Evolutionary conservation across 176 grass and related monocot genomes (phyloP), one percentile per base, ranked within the genome.

Genomic region (Ensete glaucum): DNA sequence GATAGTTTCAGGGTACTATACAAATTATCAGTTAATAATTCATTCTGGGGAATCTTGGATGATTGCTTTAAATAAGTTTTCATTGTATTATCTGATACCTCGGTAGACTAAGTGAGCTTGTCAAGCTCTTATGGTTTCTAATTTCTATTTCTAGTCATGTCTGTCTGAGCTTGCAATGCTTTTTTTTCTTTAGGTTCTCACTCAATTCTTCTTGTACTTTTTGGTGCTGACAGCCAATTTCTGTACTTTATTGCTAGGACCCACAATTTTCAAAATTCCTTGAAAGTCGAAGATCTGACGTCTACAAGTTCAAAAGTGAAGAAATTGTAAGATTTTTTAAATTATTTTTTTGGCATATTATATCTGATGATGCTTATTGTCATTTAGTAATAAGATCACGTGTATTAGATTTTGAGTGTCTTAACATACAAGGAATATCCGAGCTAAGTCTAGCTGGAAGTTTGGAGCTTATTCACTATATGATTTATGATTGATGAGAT

Each of bases 211-310:
- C 17, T 20, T 50, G 34, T 50, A 67, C 34, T 21, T 43, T 2
- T 70, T 52, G 20, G 9, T 50, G 14, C 17, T 52, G 17, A 51
- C 67, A 50, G 9, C 26, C 74, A 13, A 12, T 82, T 81, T 92
- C 34, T 43, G 34, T 43, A 6, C 34, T 43, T 43, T 43, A 5
- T 4, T 83, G 74, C 52, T 87, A 97, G 93, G 93, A 93, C 74
- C 85, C 85, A 81, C 64, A 90, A 71, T 97, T 93, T 83, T 83
- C 63, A 62, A 87, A 85, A 22, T 90, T 93, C 62, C 77, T 97
- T 64, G 67, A 85, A 62, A 93, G 79, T 68, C 82, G 85, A 82
- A 77, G 64, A 66, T 72, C 51, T 10, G 82, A 86, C 52, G 71
- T 85, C 73, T 34, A 79, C 72, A 83, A 81, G 53, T 72, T 66